These are phyloP conservation scores for Euphorbia schlechtendalii DNA, from an alignment of 441 rosid genomes.

Conservation along the genomic window DNA sequence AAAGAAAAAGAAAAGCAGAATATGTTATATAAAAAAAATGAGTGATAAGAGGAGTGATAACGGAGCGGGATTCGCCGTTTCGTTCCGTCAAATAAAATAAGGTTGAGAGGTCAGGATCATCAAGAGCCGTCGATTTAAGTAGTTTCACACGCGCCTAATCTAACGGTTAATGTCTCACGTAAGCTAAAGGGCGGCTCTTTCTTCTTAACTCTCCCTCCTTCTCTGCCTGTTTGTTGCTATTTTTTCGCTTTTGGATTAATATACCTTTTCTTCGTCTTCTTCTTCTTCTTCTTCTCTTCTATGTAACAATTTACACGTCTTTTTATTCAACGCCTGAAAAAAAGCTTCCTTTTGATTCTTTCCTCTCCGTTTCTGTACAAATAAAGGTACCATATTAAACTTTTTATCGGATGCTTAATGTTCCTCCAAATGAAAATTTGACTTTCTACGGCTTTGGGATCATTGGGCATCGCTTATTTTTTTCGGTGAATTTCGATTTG, in stretches of 20 bases:
- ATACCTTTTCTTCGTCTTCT: not conserved
- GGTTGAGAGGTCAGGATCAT: slow-evolving; percentile 3
- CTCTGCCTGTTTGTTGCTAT: not conserved
- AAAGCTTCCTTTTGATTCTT: not conserved
- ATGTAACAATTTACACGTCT: slow-evolving; percentile 15
- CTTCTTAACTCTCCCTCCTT: not conserved
- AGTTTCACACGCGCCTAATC: slow-evolving; percentile 9
- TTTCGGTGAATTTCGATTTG: no score
- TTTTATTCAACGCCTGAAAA: not conserved
- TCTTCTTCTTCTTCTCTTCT: not conserved
- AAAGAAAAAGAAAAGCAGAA: not conserved
- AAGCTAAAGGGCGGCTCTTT: slow-evolving; percentile 23
- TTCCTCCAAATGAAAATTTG: no score
- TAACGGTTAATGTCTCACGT: slow-evolving; percentile 19
- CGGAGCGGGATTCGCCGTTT: not conserved
- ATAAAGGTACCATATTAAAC: no score
- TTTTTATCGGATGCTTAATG: no score
- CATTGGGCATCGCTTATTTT: no score
- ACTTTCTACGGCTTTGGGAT: no score
- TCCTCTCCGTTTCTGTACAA: not conserved
- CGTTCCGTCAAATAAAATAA: not conserved
- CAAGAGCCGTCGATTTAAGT: slow-evolving; percentile 23
- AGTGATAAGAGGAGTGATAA: not conserved
- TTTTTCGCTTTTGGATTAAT: not conserved
- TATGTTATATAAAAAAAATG: not conserved